A percentile compares a stretch with the other conserved stretches of the same genome.
phyloP scores from a whole-genome alignment of 1,139 yeast species.

The Taphrina pruni region DNA sequence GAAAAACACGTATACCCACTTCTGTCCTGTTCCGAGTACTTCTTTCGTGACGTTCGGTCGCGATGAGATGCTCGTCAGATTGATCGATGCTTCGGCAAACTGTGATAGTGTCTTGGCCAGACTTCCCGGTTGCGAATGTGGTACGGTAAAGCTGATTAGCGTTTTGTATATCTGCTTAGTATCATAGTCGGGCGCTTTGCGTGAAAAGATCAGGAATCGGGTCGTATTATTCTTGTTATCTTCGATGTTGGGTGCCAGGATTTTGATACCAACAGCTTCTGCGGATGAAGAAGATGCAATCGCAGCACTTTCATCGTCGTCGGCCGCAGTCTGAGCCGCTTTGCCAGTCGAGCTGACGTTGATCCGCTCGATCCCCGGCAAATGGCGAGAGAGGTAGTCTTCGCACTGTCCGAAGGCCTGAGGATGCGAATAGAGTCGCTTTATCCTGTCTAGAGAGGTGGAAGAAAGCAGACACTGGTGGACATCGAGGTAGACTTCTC shows the following conservation, averaged over 20 bases:
- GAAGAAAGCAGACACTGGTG: constrained; percentile 66
- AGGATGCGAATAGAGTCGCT: constrained; percentile 83
- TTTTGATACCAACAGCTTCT: constrained; percentile 64
- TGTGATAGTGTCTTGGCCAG: constrained; percentile 18
- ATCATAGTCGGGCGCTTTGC: not conserved
- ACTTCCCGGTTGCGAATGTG: constrained; percentile 36
- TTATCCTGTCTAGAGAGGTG: constrained; percentile 56
- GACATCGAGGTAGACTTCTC: constrained; percentile 81
- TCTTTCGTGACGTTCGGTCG: constrained; percentile 19
- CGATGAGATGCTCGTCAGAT: constrained; percentile 29
- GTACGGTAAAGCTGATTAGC: constrained; percentile 28
- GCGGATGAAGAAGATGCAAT: constrained; percentile 73
- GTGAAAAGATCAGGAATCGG: constrained; percentile 68
- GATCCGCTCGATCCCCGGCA: constrained; percentile 56
- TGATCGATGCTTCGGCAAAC: constrained; percentile 20
- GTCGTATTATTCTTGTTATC: constrained; percentile 80
- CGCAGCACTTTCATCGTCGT: constrained; percentile 56
- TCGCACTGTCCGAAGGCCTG: constrained; percentile 96
- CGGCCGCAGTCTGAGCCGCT: constrained; percentile 72
- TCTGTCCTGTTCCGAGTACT: constrained; percentile 14
- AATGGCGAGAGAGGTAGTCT: constrained; percentile 56
- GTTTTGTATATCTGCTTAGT: constrained; percentile 10
- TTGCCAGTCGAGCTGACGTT: constrained; percentile 81
- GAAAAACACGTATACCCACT: constrained; percentile 42
- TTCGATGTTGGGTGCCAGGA: constrained; percentile 64